phyloP scores from a whole-genome alignment of 805 yeast species.

The Lipomyces mesembrius region DNA sequence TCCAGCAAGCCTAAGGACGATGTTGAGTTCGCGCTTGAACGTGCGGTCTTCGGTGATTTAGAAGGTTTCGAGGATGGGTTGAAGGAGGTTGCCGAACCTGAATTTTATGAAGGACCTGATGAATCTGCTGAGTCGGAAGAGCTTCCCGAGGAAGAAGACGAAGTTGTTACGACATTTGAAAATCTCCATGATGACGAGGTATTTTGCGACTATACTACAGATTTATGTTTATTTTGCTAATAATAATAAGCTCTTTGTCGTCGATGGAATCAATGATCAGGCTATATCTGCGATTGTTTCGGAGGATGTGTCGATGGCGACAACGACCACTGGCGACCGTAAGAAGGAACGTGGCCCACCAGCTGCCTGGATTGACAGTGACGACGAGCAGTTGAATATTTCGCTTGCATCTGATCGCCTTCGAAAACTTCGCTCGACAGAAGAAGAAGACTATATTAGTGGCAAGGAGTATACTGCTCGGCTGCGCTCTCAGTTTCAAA shows the following conservation, averaged over 20 bases:
- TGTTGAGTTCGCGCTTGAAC: conserved; percentile 80
- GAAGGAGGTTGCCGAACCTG: conserved; percentile 51
- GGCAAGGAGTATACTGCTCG: conserved; percentile 68
- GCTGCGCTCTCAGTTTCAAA: conserved; percentile 70
- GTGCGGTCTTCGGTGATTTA: conserved; percentile 85
- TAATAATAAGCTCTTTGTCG: conserved; percentile 25
- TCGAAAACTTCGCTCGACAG: conserved; percentile 70
- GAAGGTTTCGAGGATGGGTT: conserved; percentile 72
- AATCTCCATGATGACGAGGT: conserved; percentile 33
- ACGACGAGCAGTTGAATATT: conserved; percentile 74
- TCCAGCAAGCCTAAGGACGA: conserved; percentile 60
- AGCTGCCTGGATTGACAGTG: conserved; percentile 86
- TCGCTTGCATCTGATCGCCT: conserved; percentile 64
- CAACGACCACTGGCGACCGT: conserved; percentile 34
- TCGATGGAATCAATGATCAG: conserved; percentile 42
- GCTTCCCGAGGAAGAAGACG: conserved; percentile 21
- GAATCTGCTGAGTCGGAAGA: conserved; percentile 20
- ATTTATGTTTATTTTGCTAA: background rate
- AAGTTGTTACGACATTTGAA: conserved; percentile 24
- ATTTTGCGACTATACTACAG: background rate
- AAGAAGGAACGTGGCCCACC: conserved; percentile 39
- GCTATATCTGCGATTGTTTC: conserved; percentile 35
- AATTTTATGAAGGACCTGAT: conserved; percentile 17
- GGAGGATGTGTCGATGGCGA: conserved; percentile 41
- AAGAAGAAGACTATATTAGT: conserved; percentile 56